These are phyloP conservation scores for Lactarius quietus DNA, from an alignment of 768 basidiomycete species.

Conservation along the genomic window DNA sequence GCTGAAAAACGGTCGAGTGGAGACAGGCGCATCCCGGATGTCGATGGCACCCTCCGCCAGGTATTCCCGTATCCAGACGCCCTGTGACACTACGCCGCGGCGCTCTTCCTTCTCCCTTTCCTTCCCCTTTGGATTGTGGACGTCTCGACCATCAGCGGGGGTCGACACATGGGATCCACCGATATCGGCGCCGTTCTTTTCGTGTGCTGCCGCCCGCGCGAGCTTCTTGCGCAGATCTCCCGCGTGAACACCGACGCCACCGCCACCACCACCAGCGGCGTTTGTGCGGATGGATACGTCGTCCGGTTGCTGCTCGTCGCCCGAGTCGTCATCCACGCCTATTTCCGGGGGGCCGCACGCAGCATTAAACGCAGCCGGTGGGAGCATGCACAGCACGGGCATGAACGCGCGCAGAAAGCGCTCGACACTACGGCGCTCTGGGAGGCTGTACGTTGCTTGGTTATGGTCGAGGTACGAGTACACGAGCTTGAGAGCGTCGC, in stretches of 20 bases:
- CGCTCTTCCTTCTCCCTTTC: conserved; percentile 15
- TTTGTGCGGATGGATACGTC: conserved; percentile 4
- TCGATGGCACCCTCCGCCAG: conserved; percentile 22
- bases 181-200: conserved; percentile 36
- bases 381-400: conserved; percentile 73
- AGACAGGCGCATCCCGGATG: conserved; percentile 30
- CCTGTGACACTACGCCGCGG: neutral
- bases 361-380: conserved; percentile 61
- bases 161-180: conserved; percentile 21
- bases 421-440: conserved; percentile 82
- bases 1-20: conserved; percentile 69
- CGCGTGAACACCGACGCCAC: conserved; percentile 29
- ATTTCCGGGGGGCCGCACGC: conserved; percentile 56
- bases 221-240: conserved; percentile 64
- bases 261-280: conserved; percentile 27
- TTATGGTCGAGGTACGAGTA: conserved; percentile 90
- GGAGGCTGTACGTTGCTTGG: conserved; percentile 63
- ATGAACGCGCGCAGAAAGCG: conserved; percentile 81
- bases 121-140: conserved; percentile 10
- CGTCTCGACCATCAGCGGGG: conserved; percentile 19
- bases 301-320: conserved; percentile 27
- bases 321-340: conserved; percentile 36
- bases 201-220: conserved; percentile 68
- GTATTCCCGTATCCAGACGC: conserved; percentile 23
- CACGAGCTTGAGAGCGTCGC: conserved; percentile 87